Base-by-base conservation (phyloP, 2,329 filamentous ascomycete species). In the Trichoderma atrobrunneum region DNA sequence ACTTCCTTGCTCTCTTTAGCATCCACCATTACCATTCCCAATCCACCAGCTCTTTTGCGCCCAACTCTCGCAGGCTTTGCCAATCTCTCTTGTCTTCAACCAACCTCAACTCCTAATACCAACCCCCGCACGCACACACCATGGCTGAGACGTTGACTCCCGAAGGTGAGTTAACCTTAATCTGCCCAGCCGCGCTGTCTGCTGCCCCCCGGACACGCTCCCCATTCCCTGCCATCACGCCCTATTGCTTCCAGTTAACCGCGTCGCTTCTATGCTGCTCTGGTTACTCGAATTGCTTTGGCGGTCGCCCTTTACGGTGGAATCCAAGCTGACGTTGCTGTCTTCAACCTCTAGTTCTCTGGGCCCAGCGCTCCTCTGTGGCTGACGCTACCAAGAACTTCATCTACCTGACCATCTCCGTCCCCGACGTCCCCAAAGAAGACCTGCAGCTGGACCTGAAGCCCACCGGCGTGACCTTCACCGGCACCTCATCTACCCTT, bases 361-460 rank as follows among this genome's bases (percentile, higher is more conserved):
- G 96, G 96, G 95, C 96, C 76, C 96, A 99, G 87, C 95, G 96
- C 87, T 98, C 95, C 61, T 96, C 91, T 80, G 86, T 84, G 78
- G 86, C 87, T 77, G 95, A 98, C 70, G 82, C 92, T 71, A 88
- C 91, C 82, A 97, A 95, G 87, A 99, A 99, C 89, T 93, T 94
- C 86, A 86, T 99, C 87, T 97, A 94, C 87, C 89, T 99, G 77
- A 97, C 93, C 81, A 93, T 99, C 85, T 89, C 90, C 78, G 94
- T 95, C 65, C 89, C 95, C 77, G 96, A 99, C 82, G 92, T 98
- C 59, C 86, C 92, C 77, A 86, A 90, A 78, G 86, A 88, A 61
- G 90, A 91, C 79, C 85, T 97, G 77, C 92, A 94, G 86, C 90
- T 98, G 76, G 92, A 97, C 77, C 85, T 98, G 77, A 92, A 94